These are phyloP conservation scores for Phytophthora pisi DNA, from an alignment of 352 stramenopile genomes.

Conservation along the genomic window DNA sequence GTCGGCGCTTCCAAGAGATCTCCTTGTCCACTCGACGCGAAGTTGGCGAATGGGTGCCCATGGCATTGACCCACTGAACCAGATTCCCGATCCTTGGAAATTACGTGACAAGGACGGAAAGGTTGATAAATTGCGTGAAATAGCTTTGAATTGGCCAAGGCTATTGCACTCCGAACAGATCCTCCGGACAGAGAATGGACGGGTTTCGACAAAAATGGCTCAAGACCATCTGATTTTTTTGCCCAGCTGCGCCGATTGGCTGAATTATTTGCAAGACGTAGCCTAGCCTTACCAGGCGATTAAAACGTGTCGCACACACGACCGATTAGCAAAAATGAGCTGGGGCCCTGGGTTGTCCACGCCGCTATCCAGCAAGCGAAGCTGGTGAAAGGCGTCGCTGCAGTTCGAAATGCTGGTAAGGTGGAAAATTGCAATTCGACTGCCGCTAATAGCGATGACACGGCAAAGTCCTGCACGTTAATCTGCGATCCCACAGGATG, in stretches of 20 bases:
- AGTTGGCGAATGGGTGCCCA: constrained; percentile 18
- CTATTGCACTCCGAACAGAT: constrained; percentile 8
- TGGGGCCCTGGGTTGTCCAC: no score
- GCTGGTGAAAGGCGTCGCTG: neutral
- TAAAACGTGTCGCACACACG: neutral
- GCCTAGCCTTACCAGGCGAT: neutral
- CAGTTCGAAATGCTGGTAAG: neutral
- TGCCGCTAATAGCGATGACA: no score
- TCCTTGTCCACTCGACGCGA: constrained; percentile 15
- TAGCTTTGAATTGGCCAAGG: neutral
- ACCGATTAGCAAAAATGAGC: constrained; percentile 1
- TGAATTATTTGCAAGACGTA: constrained; percentile 6
- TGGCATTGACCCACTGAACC: neutral
- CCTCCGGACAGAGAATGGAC: neutral
- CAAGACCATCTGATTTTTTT: constrained; percentile 11
- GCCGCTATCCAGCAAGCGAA: neutral
- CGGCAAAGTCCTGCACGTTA: neutral
- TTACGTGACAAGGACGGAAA: neutral
- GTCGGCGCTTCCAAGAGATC: neutral
- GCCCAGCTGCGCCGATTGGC: neutral
- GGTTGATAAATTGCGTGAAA: neutral
- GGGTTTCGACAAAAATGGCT: neutral
- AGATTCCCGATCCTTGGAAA: neutral
- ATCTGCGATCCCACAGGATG: neutral
- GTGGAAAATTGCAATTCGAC: no score